phyloP scores from a whole-genome alignment of 768 basidiomycete species.

The Rubroboletus pulcherrimus region DNA sequence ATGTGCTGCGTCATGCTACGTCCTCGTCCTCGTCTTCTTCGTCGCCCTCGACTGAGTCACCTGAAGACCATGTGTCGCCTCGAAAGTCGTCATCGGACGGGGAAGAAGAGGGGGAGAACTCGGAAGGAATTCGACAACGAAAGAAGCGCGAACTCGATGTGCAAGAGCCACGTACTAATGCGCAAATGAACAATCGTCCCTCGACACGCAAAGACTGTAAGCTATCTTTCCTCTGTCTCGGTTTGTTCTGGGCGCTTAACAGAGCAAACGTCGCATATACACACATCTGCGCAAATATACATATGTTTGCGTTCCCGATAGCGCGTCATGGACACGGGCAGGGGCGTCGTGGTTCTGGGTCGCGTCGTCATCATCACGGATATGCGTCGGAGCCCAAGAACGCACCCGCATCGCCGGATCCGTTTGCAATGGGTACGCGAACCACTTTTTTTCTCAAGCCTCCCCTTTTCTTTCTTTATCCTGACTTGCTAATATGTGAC shows the following conservation, averaged over 20 bases:
- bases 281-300: too few relatives aligned
- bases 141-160: slow-evolving; percentile 20
- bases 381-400: slow-evolving; percentile 3
- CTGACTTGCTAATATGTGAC: not conserved
- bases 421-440: slow-evolving; percentile 22
- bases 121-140: slow-evolving; percentile 12
- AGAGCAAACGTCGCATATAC: not conserved
- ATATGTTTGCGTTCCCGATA: not conserved
- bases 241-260: not conserved
- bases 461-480: not conserved
- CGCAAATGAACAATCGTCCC: not conserved
- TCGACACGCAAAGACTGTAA: slow-evolving; percentile 17
- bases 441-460: too few relatives aligned
- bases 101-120: slow-evolving; percentile 11
- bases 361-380: slow-evolving; percentile 4
- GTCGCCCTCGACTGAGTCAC: slow-evolving; percentile 5
- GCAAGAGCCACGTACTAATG: not conserved
- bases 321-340: slow-evolving; percentile 4
- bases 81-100: slow-evolving; percentile 9
- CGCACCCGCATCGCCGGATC: slow-evolving; percentile 7
- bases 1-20: not conserved
- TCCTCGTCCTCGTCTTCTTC: slow-evolving; percentile 14
- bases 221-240: not conserved
- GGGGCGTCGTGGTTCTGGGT: slow-evolving; percentile 10
- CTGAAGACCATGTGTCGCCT: slow-evolving; percentile 8